A percentile compares a stretch with the other conserved stretches of the same genome.
phyloP scores from a whole-genome alignment of 768 basidiomycete species.

The Mycena olivaceomarginata region DNA sequence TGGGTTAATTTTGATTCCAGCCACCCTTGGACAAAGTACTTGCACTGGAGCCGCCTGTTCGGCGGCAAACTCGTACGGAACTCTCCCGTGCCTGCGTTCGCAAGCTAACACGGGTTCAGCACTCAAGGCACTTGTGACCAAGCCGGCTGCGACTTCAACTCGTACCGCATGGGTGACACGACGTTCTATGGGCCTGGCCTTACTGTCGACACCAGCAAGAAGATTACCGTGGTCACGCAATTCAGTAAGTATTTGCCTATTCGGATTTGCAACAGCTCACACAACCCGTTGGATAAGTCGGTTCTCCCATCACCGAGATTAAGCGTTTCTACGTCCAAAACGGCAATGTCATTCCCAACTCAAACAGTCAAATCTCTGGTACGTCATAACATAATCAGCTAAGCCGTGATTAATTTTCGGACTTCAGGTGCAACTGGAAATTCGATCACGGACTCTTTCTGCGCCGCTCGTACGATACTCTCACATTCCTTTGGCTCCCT shows the following conservation, averaged over 20 bases:
- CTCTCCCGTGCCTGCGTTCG: neutral
- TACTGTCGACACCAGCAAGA: conserved; percentile 62
- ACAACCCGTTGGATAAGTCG: conserved; percentile 29
- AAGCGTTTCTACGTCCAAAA: conserved; percentile 52
- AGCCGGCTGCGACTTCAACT: conserved; percentile 70
- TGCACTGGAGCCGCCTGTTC: conserved; percentile 60
- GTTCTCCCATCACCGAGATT: conserved; percentile 64
- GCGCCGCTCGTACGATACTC: conserved; percentile 50
- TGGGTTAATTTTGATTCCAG: conserved; percentile 16
- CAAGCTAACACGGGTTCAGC: conserved; percentile 37
- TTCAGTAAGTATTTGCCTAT: conserved; percentile 23
- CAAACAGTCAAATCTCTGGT: conserved; percentile 59
- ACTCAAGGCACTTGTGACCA: conserved; percentile 57
- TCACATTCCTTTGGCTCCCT: conserved; percentile 5
- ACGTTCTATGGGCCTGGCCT: conserved; percentile 61
- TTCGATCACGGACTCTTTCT: conserved; percentile 64
- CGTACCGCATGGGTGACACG: conserved; percentile 59
- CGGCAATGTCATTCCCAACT: conserved; percentile 34
- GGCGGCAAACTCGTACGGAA: conserved; percentile 34
- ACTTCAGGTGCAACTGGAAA: conserved; percentile 48
- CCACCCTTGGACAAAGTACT: conserved; percentile 56
- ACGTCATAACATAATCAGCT: conserved; percentile 4
- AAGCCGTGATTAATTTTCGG: conserved; percentile 1
- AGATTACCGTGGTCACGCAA: conserved; percentile 63
- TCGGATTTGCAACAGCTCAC: conserved; percentile 2